Evolutionary conservation across 495 filamentous ascomycete species (phyloP).

Genomic region (Annulohypoxylon nitens): DNA sequence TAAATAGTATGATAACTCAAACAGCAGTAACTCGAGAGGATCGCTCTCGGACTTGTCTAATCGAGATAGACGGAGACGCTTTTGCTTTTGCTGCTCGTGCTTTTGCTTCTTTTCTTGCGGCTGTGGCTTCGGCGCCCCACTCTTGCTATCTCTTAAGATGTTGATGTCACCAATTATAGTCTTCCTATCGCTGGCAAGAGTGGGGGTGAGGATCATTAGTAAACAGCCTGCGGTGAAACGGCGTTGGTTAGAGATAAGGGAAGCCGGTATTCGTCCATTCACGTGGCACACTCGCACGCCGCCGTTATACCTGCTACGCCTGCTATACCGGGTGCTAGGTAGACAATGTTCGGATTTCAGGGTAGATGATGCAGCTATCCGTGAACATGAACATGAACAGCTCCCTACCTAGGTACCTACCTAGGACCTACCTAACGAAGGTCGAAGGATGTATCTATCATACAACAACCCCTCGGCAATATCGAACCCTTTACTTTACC

Average conservation of each 20-base stretch:
- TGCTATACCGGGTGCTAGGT: not conserved
- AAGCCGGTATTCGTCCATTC: not conserved
- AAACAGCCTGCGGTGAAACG: not conserved
- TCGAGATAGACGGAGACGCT: not conserved
- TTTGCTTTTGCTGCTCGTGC: no score
- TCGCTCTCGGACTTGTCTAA: not conserved
- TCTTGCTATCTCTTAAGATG: constrained; percentile 23
- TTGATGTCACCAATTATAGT: no score
- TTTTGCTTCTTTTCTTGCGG: not conserved
- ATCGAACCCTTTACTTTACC: not conserved
- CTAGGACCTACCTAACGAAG: not conserved
- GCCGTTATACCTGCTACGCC: not conserved
- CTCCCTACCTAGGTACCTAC: no score
- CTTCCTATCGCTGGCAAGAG: constrained; percentile 17
- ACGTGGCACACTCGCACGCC: not conserved
- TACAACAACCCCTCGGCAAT: not conserved
- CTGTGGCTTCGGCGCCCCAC: constrained; percentile 5
- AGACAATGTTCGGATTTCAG: not conserved
- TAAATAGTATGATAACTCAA: no score
- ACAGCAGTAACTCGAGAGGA: no score
- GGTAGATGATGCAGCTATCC: not conserved
- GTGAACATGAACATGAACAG: not conserved
- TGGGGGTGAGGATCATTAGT: constrained; percentile 19
- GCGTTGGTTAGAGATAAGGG: constrained; percentile 32
- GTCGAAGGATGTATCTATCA: not conserved